Evolutionary conservation across 2,329 filamentous ascomycete genomes (phyloP).

Genomic region (Colletotrichum navitas): DNA sequence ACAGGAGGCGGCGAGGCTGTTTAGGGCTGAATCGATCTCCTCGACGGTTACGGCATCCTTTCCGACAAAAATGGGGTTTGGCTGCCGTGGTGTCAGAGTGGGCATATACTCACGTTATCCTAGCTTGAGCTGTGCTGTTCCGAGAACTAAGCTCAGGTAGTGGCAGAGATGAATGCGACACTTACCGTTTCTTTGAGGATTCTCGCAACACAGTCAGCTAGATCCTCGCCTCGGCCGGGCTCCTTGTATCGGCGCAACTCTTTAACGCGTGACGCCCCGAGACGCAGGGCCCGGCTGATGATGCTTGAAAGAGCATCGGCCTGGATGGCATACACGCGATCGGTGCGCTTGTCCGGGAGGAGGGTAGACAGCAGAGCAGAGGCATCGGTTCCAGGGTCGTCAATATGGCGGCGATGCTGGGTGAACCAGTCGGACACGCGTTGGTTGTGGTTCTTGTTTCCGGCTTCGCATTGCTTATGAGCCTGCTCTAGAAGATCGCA

Average conservation of each 20-base stretch:
- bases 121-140: constrained; percentile 39
- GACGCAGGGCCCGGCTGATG: constrained; percentile 73
- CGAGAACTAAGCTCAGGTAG: constrained; percentile 44
- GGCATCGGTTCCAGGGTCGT: constrained; percentile 67
- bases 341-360: constrained; percentile 80
- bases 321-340: constrained; percentile 82
- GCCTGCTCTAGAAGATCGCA: constrained; percentile 81
- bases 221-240: constrained; percentile 70
- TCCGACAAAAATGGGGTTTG: constrained; percentile 55
- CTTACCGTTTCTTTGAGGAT: constrained; percentile 72
- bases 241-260: constrained; percentile 74
- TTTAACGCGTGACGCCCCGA: constrained; percentile 71
- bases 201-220: constrained; percentile 78
- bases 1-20: constrained; percentile 75
- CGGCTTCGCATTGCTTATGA: constrained; percentile 59
- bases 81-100: constrained; percentile 51
- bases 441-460: constrained; percentile 48
- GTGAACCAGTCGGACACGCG: constrained; percentile 77
- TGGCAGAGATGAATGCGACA: constrained; percentile 6
- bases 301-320: constrained; percentile 71
- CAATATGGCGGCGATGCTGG: constrained; percentile 69
- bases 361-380: constrained; percentile 80
- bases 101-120: not conserved
- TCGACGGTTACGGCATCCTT: constrained; percentile 71
- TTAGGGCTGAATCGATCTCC: constrained; percentile 76